Base-by-base conservation (phyloP, 345 rosid genomes). In the Salix exigua region DNA sequence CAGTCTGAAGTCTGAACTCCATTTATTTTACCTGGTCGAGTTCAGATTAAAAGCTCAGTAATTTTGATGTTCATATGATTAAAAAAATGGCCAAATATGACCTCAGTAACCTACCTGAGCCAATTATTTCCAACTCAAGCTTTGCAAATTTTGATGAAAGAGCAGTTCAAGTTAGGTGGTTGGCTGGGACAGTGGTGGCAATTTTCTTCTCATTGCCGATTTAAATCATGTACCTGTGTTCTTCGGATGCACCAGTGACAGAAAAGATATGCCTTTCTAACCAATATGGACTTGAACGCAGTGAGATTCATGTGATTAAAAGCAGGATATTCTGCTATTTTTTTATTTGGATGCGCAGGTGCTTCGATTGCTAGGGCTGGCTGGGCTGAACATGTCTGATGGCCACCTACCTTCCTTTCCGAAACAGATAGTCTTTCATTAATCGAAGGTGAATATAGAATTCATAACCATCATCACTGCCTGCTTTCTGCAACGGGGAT, bases 1-100 rank as follows among this genome's bases (percentile, higher is more conserved):
- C 30, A 50, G 33, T 7, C 51, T n/a, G n/a, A n/a, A n/a, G n/a
- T n/a, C n/a, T 9, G 17, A 25, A 55, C 25, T 38, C 71, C 53
- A 26, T 23, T 44, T 21, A n/a, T 31, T n/a, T 30, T 16, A 10
- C n/a, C 66, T 69, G 13, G 23, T 60, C 19, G 3, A 23, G 12
- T 14, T 73, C 44, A 28, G 70, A 33, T 64, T 74, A 5, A 62
- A 38, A 19, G 53, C 2, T 69, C n/a, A 51, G 30, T 17, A 40
- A 2, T 55, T 33, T 10, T 46, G 21, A 64, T 42, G 18, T 30
- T 69, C 35, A 69, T 30, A 6, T 4, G n/a, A 3, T 1, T 12
- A 3, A n/a, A 44, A 6, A 2, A 28, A 19, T 7, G 88, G 92
- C 85, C 80, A 53, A 88, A 88, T 72, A 85, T 79, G 91, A 82